Evolutionary conservation across 805 yeast genomes (phyloP).

Genomic region (Jamesozyma jinghongensis): DNA sequence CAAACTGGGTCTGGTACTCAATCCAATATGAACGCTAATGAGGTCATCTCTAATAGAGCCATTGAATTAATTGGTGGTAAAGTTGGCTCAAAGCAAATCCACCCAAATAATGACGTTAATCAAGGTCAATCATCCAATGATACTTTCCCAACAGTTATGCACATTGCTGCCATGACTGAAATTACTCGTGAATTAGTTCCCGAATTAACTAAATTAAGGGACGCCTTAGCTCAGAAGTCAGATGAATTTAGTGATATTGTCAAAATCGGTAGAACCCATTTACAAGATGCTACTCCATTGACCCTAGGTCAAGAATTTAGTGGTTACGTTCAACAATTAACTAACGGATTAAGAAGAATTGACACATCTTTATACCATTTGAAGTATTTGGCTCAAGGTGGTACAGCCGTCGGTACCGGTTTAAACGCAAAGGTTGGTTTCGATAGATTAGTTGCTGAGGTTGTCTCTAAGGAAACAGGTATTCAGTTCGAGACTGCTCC

Average conservation of each 20-base stretch:
- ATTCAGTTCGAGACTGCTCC: conserved; percentile 89
- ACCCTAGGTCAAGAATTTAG: conserved; percentile 97
- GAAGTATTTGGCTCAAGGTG: conserved; percentile 91
- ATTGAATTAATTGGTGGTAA: conserved; percentile 91
- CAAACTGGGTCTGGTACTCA: conserved; percentile 99
- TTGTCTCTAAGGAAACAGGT: conserved; percentile 81
- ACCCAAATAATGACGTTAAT: conserved; percentile 97
- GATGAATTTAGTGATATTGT: conserved; percentile 83
- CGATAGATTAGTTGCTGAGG: conserved; percentile 76
- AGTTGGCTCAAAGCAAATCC: conserved; percentile 86
- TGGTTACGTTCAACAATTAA: conserved; percentile 89
- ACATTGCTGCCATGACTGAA: conserved; percentile 94
- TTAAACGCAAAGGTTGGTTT: conserved; percentile 89
- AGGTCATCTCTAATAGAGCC: conserved; percentile 97
- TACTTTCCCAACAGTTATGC: conserved; percentile 99
- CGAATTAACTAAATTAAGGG: conserved; percentile 65
- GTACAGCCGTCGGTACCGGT: conserved; percentile 99
- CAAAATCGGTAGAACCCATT: conserved; percentile 97
- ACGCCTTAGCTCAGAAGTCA: conserved; percentile 66
- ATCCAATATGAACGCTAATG: conserved; percentile 98
- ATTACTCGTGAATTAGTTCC: conserved; percentile 70
- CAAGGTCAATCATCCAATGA: conserved; percentile 98
- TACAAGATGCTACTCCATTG: conserved; percentile 97
- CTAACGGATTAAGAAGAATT: conserved; percentile 83
- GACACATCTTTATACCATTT: conserved; percentile 68